These are phyloP conservation scores for Colletotrichum neosansevieriae DNA, from an alignment of 2,329 filamentous ascomycete species.

Conservation along the genomic window DNA sequence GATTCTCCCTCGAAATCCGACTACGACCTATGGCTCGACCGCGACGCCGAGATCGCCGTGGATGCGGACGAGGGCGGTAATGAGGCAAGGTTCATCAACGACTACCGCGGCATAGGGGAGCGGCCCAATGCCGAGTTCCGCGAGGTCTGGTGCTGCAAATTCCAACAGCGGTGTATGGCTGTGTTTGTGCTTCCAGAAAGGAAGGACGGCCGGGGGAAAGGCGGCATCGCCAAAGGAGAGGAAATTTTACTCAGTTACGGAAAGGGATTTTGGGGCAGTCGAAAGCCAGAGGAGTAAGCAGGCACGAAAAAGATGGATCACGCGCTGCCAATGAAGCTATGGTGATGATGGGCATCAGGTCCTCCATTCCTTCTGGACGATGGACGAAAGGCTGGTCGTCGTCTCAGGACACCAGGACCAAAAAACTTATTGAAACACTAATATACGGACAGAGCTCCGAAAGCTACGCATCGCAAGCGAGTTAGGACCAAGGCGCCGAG, in stretches of 20 bases:
- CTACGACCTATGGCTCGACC: slow-evolving; percentile 75
- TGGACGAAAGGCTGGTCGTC: too few relatives aligned
- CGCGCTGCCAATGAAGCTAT: too few relatives aligned
- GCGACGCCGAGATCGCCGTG: slow-evolving; percentile 67
- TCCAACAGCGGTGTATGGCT: slow-evolving; percentile 66
- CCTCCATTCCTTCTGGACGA: too few relatives aligned
- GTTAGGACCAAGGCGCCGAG: too few relatives aligned
- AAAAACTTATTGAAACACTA: too few relatives aligned
- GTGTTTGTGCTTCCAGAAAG: slow-evolving; percentile 66
- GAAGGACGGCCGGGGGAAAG: slow-evolving; percentile 50
- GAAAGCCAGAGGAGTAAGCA: neutral
- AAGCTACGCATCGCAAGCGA: too few relatives aligned
- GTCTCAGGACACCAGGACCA: too few relatives aligned
- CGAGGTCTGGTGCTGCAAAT: slow-evolving; percentile 67
- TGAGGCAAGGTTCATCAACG: slow-evolving; percentile 75
- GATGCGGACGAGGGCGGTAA: slow-evolving; percentile 71
- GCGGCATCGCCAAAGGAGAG: slow-evolving; percentile 67
- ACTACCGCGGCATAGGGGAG: slow-evolving; percentile 70
- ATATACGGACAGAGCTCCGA: too few relatives aligned
- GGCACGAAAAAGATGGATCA: too few relatives aligned
- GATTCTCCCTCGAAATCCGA: slow-evolving; percentile 57
- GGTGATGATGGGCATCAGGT: too few relatives aligned
- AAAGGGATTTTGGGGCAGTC: slow-evolving; percentile 67
- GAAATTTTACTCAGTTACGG: slow-evolving; percentile 77
- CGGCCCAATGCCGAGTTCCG: slow-evolving; percentile 70